phyloP scores from a whole-genome alignment of 2,329 filamentous ascomycete genomes.

The Chaetomiaceae sp. region DNA sequence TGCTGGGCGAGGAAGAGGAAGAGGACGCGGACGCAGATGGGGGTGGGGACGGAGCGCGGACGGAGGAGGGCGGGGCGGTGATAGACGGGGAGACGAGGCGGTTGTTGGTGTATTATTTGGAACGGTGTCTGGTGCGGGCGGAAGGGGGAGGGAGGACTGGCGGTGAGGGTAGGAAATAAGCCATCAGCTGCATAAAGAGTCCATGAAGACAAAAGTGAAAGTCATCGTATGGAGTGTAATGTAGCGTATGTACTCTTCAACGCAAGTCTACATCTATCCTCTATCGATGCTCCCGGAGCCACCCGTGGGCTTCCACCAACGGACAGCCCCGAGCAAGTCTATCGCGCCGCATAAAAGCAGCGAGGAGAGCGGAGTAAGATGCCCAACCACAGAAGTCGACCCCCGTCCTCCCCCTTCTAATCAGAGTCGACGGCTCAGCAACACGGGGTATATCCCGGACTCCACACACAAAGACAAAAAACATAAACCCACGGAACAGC shows the following conservation, averaged over 20 bases:
- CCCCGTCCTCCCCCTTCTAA: not conserved
- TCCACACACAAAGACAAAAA: not conserved
- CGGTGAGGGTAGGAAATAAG: too few species aligned
- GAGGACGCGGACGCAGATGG: conserved; percentile 16
- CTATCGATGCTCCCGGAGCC: conserved; percentile 5
- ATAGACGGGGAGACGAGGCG: conserved; percentile 40
- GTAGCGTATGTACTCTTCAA: conserved; percentile 1
- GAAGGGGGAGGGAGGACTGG: not conserved
- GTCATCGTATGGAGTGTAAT: not conserved
- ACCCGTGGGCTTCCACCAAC: not conserved
- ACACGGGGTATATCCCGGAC: conserved; percentile 10
- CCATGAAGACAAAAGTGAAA: not conserved
- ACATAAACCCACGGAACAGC: not conserved
- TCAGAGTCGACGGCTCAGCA: not conserved
- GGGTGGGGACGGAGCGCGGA: not conserved
- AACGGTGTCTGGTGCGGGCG: conserved; percentile 30
- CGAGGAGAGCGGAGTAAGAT: conserved; percentile 6
- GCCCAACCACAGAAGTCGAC: not conserved
- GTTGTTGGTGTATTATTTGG: conserved; percentile 38
- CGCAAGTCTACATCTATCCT: conserved; percentile 8
- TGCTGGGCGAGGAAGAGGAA: conserved; percentile 24
- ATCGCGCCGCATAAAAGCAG: conserved; percentile 1
- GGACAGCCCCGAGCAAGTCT: not conserved
- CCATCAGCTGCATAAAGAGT: too few species aligned
- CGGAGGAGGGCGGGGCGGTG: not conserved